Evolutionary conservation across 352 stramenopile genomes (phyloP), one percentile per base, ranked within the genome.

Genomic region (Pythium periplocum): DNA sequence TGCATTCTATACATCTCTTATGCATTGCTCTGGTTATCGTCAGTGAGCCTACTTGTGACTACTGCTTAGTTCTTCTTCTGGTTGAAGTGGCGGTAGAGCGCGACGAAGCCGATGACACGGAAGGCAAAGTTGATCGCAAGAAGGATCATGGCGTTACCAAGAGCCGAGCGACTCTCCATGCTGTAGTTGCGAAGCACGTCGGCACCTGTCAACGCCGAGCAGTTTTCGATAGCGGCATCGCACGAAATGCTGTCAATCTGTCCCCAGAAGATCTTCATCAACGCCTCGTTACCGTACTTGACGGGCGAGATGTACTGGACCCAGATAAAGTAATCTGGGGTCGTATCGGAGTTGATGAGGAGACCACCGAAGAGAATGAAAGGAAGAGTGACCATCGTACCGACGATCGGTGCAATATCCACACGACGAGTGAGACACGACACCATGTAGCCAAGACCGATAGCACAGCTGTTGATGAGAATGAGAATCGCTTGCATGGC

Each of bases 271-370:
- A 53, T 43, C 50, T 55, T n/a, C 42, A 57, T 51, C 26, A 51
- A 51, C 0, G 31, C 69, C 31, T 80, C 69, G 45, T 65, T 83
- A 38, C 66, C 64, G 49, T 74, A 84, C 53, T 82, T 80, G 54
- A 87, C 69, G 1, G 70, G 73, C 34, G 71, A 83, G 46, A 83
- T 67, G 53, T 83, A 80, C 53, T 83, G 63, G 41, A 84, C 56
- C 75, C 76, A 87, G 12, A 73, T 33, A 48, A 83, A 82, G 62
- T 80, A 86, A 1, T 52, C 49, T 0, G 71, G 64, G 0, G 66
- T 69, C 6, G 58, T 59, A 30, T 65, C 51, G 0, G 59, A 35
- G 38, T 85, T 85, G 12, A 87, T 12, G 48, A 85, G 70, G 11
- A 80, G 55, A 0, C 71, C 73, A 2, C 73, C 69, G 39, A 82